Percentiles rank a stretch among this genome's conserved stretches.
Conservation (phyloP, 2,329 filamentous ascomycete species). For the Bipolaris bicolor region DNA sequence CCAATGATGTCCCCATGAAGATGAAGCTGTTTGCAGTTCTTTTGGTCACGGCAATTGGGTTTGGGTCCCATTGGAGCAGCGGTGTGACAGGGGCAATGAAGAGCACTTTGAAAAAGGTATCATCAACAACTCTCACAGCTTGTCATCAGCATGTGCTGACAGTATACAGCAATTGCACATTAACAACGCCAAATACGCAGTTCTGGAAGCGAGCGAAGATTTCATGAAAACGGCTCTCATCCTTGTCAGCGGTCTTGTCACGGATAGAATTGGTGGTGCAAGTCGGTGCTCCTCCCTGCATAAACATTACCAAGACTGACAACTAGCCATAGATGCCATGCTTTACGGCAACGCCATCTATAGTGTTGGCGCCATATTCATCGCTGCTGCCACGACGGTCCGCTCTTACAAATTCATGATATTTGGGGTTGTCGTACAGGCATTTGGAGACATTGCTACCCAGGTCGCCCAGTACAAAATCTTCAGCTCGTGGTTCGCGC, state of each 20-base stretch:
- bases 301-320: background rate
- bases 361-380: constrained; percentile 63
- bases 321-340: constrained; percentile 53
- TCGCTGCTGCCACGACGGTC: constrained; percentile 63
- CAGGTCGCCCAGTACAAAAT: constrained; percentile 70
- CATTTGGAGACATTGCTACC: constrained; percentile 68
- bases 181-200: constrained; percentile 64
- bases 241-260: constrained; percentile 61
- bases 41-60: constrained; percentile 62
- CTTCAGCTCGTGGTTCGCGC: constrained; percentile 69
- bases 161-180: constrained; percentile 57
- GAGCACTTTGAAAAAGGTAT: constrained; percentile 63
- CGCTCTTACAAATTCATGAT: constrained; percentile 68
- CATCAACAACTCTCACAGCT: no score
- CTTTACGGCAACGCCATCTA: constrained; percentile 68
- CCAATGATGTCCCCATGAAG: constrained; percentile 21
- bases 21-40: constrained; percentile 55
- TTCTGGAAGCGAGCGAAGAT: constrained; percentile 66
- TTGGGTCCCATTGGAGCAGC: constrained; percentile 66
- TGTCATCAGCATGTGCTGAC: background rate
- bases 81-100: constrained; percentile 68
- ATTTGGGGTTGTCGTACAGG: constrained; percentile 60
- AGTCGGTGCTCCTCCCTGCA: constrained; percentile 16
- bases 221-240: constrained; percentile 67
- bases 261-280: constrained; percentile 65